Conservation (phyloP, 2,329 filamentous ascomycete genomes). For the Lizonia empirigonia region DNA sequence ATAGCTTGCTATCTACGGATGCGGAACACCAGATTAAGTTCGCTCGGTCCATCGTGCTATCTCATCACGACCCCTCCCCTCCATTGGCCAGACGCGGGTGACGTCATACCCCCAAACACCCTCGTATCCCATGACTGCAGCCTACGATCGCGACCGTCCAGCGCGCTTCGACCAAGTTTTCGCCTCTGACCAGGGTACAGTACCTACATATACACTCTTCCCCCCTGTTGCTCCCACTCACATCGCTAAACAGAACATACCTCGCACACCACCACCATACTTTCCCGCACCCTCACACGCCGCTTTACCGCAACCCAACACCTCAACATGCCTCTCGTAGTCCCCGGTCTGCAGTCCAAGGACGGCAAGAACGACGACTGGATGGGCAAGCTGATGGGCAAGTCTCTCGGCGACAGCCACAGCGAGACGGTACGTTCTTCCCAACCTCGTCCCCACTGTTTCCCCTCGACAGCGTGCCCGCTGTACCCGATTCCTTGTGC, state of each 20-base stretch:
- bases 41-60: not conserved
- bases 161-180: slow-evolving; percentile 22
- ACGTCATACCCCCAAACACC: slow-evolving; percentile 25
- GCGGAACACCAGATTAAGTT: not conserved
- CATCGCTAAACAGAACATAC: not conserved
- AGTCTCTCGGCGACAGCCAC: slow-evolving; percentile 56
- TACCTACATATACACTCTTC: slow-evolving; percentile 20
- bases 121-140: slow-evolving; percentile 17
- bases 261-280: not conserved
- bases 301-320: slow-evolving; percentile 2
- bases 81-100: slow-evolving; percentile 25
- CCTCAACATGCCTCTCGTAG: slow-evolving; percentile 57
- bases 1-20: no score
- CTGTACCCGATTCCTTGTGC: slow-evolving; percentile 2
- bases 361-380: slow-evolving; percentile 49
- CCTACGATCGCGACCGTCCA: slow-evolving; percentile 20
- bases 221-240: not conserved
- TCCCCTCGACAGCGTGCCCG: not conserved
- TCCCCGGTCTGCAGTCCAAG: slow-evolving; percentile 53
- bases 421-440: slow-evolving; percentile 51
- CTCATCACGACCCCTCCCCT: slow-evolving; percentile 10
- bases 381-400: slow-evolving; percentile 57
- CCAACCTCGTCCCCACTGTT: not conserved
- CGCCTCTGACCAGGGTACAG: slow-evolving; percentile 15
- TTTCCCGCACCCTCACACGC: slow-evolving; percentile 4